Percentiles rank a stretch among this genome's conserved stretches.
Evolutionary conservation across 2,329 filamentous ascomycete genomes (phyloP).

Genomic region (Xylaria multiplex): DNA sequence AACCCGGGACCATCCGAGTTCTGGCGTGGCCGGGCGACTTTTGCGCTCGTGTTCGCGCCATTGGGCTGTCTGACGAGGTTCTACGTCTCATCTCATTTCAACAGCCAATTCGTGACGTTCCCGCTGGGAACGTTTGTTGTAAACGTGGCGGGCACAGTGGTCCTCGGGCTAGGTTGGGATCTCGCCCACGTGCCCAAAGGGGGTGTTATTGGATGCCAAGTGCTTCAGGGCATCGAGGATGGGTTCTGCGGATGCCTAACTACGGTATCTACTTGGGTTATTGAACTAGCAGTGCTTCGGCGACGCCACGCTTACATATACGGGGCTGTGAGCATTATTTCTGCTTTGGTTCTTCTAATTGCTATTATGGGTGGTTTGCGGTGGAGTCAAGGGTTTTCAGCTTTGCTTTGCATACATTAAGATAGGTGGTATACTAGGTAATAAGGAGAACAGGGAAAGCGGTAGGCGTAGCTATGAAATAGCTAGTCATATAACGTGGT

Average conservation of each 20-base stretch:
- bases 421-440: too few species aligned
- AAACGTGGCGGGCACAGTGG: conserved; percentile 79
- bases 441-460: too few species aligned
- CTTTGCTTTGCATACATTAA: conserved; percentile 52
- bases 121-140: conserved; percentile 87
- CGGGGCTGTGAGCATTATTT: conserved; percentile 67
- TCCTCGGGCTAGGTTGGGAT: conserved; percentile 82
- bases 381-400: conserved; percentile 71
- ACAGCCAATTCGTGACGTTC: conserved; percentile 72
- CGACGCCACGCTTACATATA: conserved; percentile 72
- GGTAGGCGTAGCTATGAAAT: too few species aligned
- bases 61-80: conserved; percentile 80
- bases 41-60: conserved; percentile 84
- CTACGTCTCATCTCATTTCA: conserved; percentile 77
- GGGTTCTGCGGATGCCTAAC: conserved; percentile 75
- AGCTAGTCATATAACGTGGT: too few species aligned
- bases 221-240: conserved; percentile 73
- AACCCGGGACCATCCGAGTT: conserved; percentile 57
- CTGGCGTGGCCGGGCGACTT: conserved; percentile 81
- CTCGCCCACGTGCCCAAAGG: conserved; percentile 72
- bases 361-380: conserved; percentile 78
- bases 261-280: conserved; percentile 74
- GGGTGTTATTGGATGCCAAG: conserved; percentile 71
- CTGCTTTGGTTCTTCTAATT: conserved; percentile 69
- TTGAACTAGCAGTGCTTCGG: conserved; percentile 65